phyloP scores from a whole-genome alignment of 1,139 yeast genomes.

The Geotrichum restrictum region DNA sequence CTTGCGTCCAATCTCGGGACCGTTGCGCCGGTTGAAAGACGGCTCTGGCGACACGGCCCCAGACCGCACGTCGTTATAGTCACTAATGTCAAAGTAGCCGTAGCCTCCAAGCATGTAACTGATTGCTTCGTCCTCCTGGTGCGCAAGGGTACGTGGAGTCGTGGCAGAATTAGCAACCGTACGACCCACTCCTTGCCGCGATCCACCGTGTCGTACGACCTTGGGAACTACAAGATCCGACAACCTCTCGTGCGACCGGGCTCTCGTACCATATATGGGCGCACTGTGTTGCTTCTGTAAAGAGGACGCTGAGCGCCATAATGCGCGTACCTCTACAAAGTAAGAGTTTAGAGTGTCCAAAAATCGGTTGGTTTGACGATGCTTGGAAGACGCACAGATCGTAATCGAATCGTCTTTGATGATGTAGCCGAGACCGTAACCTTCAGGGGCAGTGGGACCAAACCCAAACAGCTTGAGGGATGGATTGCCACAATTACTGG shows the following conservation, averaged over 20 bases:
- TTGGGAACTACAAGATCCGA: conserved; percentile 20
- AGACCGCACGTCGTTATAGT: conserved; percentile 57
- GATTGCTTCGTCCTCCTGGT: conserved; percentile 33
- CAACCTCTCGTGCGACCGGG: conserved; percentile 29
- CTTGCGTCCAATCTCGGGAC: conserved; percentile 66
- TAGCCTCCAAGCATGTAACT: conserved; percentile 71
- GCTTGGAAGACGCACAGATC: conserved; percentile 84
- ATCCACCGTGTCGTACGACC: background rate
- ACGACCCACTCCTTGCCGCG: conserved; percentile 24
- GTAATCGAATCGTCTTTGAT: conserved; percentile 81
- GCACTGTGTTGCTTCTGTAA: conserved; percentile 8
- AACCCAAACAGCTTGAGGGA: conserved; percentile 82
- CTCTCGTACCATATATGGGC: conserved; percentile 25
- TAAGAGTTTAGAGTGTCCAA: conserved; percentile 70
- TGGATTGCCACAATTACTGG: conserved; percentile 81
- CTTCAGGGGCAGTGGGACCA: conserved; percentile 87
- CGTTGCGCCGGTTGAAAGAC: conserved; percentile 28
- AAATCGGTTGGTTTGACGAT: conserved; percentile 82
- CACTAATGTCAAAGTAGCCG: conserved; percentile 73
- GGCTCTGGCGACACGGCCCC: conserved; percentile 67
- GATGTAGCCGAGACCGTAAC: conserved; percentile 89
- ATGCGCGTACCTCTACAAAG: conserved; percentile 57
- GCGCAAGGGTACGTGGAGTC: conserved; percentile 27
- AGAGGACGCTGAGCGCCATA: conserved; percentile 36
- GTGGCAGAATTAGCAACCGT: conserved; percentile 26